Conservation (phyloP, 1,284 basidiomycete genomes). For the Sporisorium iseilematis-ciliati region DNA sequence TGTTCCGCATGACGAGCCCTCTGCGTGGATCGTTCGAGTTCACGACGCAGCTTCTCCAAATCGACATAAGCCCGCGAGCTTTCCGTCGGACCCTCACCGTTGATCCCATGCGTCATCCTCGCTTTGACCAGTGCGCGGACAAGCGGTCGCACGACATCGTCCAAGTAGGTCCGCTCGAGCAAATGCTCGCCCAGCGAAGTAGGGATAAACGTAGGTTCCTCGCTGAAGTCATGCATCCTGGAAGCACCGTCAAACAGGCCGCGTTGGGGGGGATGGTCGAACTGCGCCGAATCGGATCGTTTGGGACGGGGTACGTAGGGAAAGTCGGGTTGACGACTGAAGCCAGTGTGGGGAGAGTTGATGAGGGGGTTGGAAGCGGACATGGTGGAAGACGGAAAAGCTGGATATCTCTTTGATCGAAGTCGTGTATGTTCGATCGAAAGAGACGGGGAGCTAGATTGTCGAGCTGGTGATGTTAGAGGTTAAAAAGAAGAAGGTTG, state of each 20-base stretch:
- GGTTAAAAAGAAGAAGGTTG: neutral
- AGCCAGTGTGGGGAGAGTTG: constrained; percentile 26
- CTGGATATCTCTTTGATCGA: constrained; percentile 29
- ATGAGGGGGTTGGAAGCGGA: constrained; percentile 40
- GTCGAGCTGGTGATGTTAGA: constrained; percentile 1
- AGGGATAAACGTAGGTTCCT: constrained; percentile 40
- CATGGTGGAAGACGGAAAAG: constrained; percentile 12
- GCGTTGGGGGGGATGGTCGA: constrained; percentile 10
- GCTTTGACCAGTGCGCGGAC: constrained; percentile 51
- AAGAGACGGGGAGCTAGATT: constrained; percentile 20
- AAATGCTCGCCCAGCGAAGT: constrained; percentile 48
- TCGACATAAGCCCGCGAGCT: constrained; percentile 40
- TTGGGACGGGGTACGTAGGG: constrained; percentile 28
- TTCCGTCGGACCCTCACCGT: constrained; percentile 13
- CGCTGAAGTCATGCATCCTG: constrained; percentile 24
- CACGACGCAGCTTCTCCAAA: constrained; percentile 47
- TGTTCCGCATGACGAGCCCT: constrained; percentile 46
- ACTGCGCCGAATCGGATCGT: constrained; percentile 31
- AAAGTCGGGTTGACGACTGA: constrained; percentile 21
- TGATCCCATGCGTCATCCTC: constrained; percentile 31
- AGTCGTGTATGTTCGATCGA: constrained; percentile 49
- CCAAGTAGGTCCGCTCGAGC: constrained; percentile 50
- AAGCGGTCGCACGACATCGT: constrained; percentile 49
- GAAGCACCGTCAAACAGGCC: constrained; percentile 15
- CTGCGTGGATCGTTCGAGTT: constrained; percentile 40